Base-by-base conservation (phyloP, 306 rosid genomes). In the Vigna mungo region DNA sequence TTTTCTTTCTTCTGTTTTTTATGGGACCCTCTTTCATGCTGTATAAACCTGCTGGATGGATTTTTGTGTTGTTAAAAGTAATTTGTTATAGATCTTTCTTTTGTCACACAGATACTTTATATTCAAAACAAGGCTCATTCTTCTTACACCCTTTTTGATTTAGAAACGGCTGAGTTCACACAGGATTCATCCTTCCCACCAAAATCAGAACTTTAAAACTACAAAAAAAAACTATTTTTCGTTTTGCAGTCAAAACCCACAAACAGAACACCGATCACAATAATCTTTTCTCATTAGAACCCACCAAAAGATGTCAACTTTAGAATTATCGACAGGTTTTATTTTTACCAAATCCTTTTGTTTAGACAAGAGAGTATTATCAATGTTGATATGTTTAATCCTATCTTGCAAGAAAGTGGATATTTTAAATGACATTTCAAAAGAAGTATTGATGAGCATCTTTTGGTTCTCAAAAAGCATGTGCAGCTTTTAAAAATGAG, bases 381-480 rank as follows among this genome's bases (percentile, higher is more conserved):
- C 32, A 58, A 18, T 68, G 60, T 59, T 69, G 83, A 81, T 64
- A 65, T 78, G 13, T 78, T 86, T 74, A 14, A 21, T 77, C 79
- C 63, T 0, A 51, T 52, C 12, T 77, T 89, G 79, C 68, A 84
- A 34, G 85, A 81, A 55, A 75, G 69, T 30, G 71, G 36, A n/a
- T 83, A 86, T 78, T 75, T 69, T 32, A 88, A 91, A 63, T 89
- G 77, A 64, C 79, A 81, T 72, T 86, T 80, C 55, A 83, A 69
- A 89, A 89, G 32, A 84, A 88, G 83, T 87, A 75, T 87, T 82
- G 88, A 86, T 48, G 88, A 83, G 27, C 82, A 85, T 82, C 96
- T 92, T 71, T 82, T 86, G 74, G 18, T 88, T 80, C 90, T 95
- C 2, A 87, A 85, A 62, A 89, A 86, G 32, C 88, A 86, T 93